phyloP scores from a whole-genome alignment of 495 filamentous ascomycete genomes.

The Trichocladium uniseriatum region DNA sequence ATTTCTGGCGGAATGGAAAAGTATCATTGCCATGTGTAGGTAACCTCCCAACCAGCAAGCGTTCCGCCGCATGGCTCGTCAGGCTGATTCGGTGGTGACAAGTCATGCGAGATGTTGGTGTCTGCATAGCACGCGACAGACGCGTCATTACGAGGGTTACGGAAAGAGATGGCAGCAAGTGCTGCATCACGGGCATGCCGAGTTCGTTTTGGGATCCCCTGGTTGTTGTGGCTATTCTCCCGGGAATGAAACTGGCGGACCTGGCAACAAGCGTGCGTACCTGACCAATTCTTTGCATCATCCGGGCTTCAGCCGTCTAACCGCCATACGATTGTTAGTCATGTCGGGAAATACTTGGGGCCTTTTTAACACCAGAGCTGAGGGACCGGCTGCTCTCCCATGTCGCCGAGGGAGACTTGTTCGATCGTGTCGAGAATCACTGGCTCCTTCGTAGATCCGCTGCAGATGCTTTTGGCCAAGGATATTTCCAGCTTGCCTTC shows the following conservation, averaged over 20 bases:
- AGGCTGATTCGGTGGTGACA: background rate
- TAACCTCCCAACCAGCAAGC: background rate
- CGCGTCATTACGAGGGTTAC: background rate
- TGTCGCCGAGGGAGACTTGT: background rate
- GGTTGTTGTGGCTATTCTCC: background rate
- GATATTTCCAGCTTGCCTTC: background rate
- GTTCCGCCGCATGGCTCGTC: background rate
- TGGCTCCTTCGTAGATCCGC: conserved; percentile 1
- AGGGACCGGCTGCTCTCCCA: no score
- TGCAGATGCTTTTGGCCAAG: background rate
- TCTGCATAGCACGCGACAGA: background rate
- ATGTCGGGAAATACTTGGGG: no score
- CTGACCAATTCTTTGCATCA: background rate
- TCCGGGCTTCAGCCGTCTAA: background rate
- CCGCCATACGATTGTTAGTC: no score
- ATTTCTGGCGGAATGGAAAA: background rate
- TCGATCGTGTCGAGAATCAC: background rate
- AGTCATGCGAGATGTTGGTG: background rate
- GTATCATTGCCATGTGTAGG: background rate
- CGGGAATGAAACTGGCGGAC: background rate
- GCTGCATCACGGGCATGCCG: background rate
- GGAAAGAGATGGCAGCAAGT: background rate
- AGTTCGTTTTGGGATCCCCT: background rate
- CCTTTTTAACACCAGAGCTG: no score
- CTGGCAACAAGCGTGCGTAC: background rate